Conservation (phyloP, 805 yeast genomes). For the Isabelozyma heimii region DNA sequence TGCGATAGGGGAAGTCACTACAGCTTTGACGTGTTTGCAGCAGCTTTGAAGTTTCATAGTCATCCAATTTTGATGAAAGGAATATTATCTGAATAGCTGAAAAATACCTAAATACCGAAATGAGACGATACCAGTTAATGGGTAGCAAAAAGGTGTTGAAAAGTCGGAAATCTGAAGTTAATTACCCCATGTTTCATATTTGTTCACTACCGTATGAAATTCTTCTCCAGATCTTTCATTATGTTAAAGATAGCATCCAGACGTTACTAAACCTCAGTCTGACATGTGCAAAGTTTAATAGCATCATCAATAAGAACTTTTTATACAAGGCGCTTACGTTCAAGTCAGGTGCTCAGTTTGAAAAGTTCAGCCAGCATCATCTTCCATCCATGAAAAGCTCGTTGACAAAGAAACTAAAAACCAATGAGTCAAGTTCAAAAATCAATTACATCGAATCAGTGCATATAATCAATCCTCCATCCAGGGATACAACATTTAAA, state of each 20-base stretch:
- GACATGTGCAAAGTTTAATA: constrained; percentile 35
- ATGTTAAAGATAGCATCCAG: constrained; percentile 15
- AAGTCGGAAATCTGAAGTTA: constrained; percentile 6
- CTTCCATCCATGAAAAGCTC: constrained; percentile 17
- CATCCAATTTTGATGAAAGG: too few species aligned
- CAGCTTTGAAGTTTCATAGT: too few species aligned
- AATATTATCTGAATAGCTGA: background rate
- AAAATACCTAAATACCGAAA: constrained; percentile 3
- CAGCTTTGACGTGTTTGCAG: too few species aligned
- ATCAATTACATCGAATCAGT: constrained; percentile 28
- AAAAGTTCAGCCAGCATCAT: constrained; percentile 34
- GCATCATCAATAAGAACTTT: constrained; percentile 32
- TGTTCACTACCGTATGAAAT: constrained; percentile 45
- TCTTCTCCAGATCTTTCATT: constrained; percentile 29
- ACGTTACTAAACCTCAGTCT: constrained; percentile 25
- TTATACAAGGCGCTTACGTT: constrained; percentile 35
- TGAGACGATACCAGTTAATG: constrained; percentile 42
- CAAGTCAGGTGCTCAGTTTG: constrained; percentile 22
- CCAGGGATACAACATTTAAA: constrained; percentile 15
- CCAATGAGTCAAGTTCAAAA: constrained; percentile 24
- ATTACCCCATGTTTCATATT: constrained; percentile 30
- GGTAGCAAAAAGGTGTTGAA: constrained; percentile 29
- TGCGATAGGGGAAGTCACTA: too few species aligned
- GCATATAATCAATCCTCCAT: constrained; percentile 34
- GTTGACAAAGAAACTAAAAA: constrained; percentile 14